These are phyloP conservation scores for Miscanthus sacchariflorus DNA, from an alignment of 202 grass and related monocot species.

Conservation along the genomic window DNA sequence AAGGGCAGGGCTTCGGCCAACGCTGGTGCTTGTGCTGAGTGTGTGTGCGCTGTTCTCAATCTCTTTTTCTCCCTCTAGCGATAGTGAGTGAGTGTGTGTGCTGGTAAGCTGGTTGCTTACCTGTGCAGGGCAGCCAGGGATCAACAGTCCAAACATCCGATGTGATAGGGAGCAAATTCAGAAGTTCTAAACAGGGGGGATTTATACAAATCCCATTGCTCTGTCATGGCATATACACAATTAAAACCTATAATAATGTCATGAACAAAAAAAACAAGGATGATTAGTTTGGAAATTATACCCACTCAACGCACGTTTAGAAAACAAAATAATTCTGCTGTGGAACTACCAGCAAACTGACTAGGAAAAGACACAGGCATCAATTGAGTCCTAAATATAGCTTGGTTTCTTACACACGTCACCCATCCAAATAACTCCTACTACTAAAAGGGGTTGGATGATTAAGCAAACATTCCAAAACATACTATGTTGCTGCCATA, in stretches of 20 bases:
- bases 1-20: too few species aligned
- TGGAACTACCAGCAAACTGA: slow-evolving; percentile 28
- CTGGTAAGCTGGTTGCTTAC: too few species aligned
- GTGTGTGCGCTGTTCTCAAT: too few species aligned
- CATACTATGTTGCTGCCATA: neutral
- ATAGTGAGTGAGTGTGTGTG: too few species aligned
- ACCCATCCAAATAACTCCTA: slow-evolving; percentile 18
- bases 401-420: neutral
- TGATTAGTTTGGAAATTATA: neutral
- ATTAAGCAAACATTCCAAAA: slow-evolving; percentile 17
- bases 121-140: too few species aligned
- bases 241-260: neutral
- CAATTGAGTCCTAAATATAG: slow-evolving; percentile 7
- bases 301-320: neutral
- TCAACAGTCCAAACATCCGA: too few species aligned
- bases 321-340: neutral
- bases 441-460: neutral
- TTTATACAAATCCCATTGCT: neutral
- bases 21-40: too few species aligned
- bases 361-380: neutral
- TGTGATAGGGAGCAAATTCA: neutral
- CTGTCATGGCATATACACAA: neutral
- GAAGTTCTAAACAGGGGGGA: neutral
- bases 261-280: neutral
- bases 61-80: too few species aligned